phyloP scores from a whole-genome alignment of 2,329 filamentous ascomycete genomes.

The Berkeleyomyces basicola region DNA sequence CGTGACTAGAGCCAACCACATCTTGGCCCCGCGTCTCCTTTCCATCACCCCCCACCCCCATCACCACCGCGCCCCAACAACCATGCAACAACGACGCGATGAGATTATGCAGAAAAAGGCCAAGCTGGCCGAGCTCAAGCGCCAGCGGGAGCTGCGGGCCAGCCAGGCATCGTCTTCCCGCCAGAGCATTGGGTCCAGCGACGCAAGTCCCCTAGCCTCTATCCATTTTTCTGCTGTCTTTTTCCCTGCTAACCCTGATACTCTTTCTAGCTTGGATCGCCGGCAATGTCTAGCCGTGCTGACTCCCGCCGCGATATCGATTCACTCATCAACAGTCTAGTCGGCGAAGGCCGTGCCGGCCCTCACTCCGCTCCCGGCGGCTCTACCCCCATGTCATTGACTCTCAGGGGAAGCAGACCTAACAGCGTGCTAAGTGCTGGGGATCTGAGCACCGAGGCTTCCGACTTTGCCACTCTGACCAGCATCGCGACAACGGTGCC shows the following conservation, averaged over 20 bases:
- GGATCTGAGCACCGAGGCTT: constrained; percentile 61
- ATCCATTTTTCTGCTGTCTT: constrained; percentile 11
- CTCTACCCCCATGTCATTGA: constrained; percentile 39
- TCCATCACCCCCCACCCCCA: background rate
- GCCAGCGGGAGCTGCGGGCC: constrained; percentile 70
- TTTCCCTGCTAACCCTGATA: background rate
- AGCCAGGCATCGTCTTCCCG: constrained; percentile 57
- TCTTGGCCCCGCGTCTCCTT: background rate
- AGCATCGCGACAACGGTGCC: constrained; percentile 36
- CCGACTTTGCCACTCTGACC: constrained; percentile 37
- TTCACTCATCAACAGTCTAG: constrained; percentile 64
- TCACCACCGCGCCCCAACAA: background rate
- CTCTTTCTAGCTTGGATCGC: constrained; percentile 7
- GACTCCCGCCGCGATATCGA: constrained; percentile 65
- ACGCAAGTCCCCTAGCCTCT: constrained; percentile 37
- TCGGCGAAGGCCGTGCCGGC: constrained; percentile 58
- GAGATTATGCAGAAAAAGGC: constrained; percentile 95
- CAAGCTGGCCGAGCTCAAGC: constrained; percentile 90
- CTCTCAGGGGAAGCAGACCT: constrained; percentile 54
- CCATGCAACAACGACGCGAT: constrained; percentile 62
- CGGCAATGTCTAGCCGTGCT: constrained; percentile 29
- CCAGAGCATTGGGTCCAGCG: constrained; percentile 47
- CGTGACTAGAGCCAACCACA: background rate
- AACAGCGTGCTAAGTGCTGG: constrained; percentile 73
- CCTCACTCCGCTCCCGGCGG: constrained; percentile 48